Base-by-base conservation (phyloP, 2,329 filamentous ascomycete genomes). In the Pseudodiploospora longispora region DNA sequence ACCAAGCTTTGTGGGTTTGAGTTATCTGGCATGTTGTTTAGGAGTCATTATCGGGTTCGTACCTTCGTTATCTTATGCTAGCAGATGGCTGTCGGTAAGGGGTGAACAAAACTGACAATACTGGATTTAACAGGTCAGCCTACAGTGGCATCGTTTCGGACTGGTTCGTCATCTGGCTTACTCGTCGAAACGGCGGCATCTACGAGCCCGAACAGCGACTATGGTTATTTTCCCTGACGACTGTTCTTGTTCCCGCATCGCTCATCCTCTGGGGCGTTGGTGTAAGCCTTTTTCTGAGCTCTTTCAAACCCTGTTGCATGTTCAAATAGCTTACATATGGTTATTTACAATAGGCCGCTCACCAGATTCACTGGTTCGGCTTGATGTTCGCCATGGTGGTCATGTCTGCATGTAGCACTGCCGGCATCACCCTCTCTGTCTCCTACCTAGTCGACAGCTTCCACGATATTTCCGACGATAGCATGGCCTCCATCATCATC, bases 241-340 rank as follows among this genome's bases (percentile, higher is more conserved):
- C 62, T 3, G 31, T 72, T 9, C 49, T 72, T n/a, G 57, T 67
- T 0, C 62, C 65, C 1, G 60, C 57, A 27, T 67, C 66, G 1
- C 58, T 74, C 12, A 64, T 74, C 40, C 50, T 71, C 4, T 74
- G 70, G 70, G 72, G 72, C 31, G 68, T 74, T 1, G 71, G 71
- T 27, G 40, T 19, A 19, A 2, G 19, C 4, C 19, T 19, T 19
- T 19, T 19, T 19, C 19, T 19, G 19, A 19, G 19, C 19, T 19
- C 19, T 19, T 19, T 3, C 19, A 19, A 19, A 19, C 19, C 19
- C 19, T 19, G 19, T 19, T 2, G 19, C 19, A 19, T 19, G 19
- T 19, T 19, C 19, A 19, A 19, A 19, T 19, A 19, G 19, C 19
- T 19, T 19, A 19, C 19, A 19, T 19, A 19, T 19, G 19, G 19